phyloP scores from a whole-genome alignment of 768 basidiomycete genomes.

The Russula sp. region DNA sequence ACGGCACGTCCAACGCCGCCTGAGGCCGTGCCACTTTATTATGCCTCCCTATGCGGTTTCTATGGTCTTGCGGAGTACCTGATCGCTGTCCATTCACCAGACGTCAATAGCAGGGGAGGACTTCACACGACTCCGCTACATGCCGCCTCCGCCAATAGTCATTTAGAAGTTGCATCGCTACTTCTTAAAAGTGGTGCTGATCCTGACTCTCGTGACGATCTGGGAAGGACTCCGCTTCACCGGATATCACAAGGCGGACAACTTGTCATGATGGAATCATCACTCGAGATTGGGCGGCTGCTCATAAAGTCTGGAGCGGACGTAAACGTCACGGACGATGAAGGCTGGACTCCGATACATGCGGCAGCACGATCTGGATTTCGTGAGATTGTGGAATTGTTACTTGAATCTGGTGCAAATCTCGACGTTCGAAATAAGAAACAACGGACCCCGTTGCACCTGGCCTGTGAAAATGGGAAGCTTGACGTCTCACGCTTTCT shows the following conservation, averaged over 20 bases:
- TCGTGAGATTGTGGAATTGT: not conserved
- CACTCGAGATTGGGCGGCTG: not conserved
- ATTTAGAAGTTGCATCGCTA: not conserved
- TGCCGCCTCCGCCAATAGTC: not conserved
- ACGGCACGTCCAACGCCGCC: not conserved
- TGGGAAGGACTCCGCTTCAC: not conserved
- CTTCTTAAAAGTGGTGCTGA: slow-evolving; percentile 3
- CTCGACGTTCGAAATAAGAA: not conserved
- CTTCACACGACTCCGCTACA: not conserved
- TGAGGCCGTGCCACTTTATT: not conserved
- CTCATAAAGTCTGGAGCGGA: not conserved
- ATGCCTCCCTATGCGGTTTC: slow-evolving; percentile 12
- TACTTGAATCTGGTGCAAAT: not conserved
- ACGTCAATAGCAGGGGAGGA: not conserved
- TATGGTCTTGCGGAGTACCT: slow-evolving; percentile 4
- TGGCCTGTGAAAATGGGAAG: not conserved
- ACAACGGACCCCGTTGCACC: not conserved
- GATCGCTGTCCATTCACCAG: not conserved
- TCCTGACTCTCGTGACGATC: not conserved
- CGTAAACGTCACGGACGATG: not conserved
- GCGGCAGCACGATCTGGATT: not conserved
- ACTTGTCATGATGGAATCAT: not conserved
- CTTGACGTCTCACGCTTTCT: not conserved
- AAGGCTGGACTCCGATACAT: slow-evolving; percentile 17
- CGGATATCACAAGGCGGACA: not conserved